phyloP scores from a whole-genome alignment of 2,329 filamentous ascomycete species.

The Gyromitra esculenta region DNA sequence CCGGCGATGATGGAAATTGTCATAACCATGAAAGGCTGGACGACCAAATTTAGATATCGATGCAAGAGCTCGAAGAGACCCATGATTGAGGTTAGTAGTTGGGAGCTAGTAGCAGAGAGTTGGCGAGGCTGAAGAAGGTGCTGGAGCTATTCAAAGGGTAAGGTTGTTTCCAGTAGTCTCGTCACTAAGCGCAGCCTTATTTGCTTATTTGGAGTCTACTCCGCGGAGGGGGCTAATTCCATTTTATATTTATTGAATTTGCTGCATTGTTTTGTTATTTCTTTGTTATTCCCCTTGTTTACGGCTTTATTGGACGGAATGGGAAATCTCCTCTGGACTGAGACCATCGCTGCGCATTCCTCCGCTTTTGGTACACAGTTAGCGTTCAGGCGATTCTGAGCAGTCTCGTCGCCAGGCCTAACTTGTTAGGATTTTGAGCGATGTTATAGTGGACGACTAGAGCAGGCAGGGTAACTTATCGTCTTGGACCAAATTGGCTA shows the following conservation, averaged over 20 bases:
- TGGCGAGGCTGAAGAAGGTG: conserved; percentile 1
- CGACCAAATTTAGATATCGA: conserved; percentile 4
- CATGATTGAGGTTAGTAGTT: conserved; percentile 4
- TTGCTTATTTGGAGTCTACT: neutral
- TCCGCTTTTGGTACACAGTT: neutral
- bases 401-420: no score
- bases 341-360: neutral
- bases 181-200: neutral
- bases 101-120: no score
- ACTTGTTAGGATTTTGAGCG: conserved; percentile 13
- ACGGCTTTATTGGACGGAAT: neutral
- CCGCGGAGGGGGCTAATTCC: neutral
- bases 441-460: neutral
- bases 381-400: no score
- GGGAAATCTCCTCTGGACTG: neutral
- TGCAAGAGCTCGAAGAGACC: conserved; percentile 4
- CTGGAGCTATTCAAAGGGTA: neutral
- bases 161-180: neutral
- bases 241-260: neutral
- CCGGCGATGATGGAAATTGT: conserved; percentile 25
- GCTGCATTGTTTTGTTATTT: neutral
- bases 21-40: conserved; percentile 5
- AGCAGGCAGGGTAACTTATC: conserved; percentile 30
- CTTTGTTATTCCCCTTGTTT: neutral
- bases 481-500: neutral